These are phyloP conservation scores for Candida koratica DNA, from an alignment of 805 yeast genomes.

Conservation along the genomic window DNA sequence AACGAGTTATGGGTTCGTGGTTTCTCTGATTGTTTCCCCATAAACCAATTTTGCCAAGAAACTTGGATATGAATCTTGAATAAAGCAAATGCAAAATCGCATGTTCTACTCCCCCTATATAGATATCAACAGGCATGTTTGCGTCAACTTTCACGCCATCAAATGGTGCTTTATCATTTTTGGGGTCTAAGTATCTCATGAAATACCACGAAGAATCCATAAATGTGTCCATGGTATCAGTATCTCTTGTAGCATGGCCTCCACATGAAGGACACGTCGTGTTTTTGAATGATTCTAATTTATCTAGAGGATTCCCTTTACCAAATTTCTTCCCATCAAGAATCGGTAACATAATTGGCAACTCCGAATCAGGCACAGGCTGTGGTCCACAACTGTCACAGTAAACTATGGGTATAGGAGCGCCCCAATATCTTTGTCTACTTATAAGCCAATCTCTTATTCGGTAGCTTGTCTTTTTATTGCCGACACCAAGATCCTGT, in stretches of 20 bases:
- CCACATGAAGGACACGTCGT: constrained; percentile 82
- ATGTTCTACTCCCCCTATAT: constrained; percentile 95
- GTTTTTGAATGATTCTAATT: constrained; percentile 63
- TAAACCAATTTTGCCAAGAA: constrained; percentile 58
- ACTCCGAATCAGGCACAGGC: constrained; percentile 82
- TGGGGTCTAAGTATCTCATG: constrained; percentile 76
- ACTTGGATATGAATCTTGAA: constrained; percentile 80
- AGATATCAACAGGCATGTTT: constrained; percentile 80
- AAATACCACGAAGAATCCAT: constrained; percentile 98
- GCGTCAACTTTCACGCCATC: constrained; percentile 15
- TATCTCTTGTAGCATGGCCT: constrained; percentile 62
- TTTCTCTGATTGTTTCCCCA: constrained; percentile 58
- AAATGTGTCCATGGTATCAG: constrained; percentile 98
- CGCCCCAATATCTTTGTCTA: constrained; percentile 97
- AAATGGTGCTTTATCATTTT: constrained; percentile 57
- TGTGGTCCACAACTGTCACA: constrained; percentile 85
- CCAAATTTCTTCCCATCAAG: constrained; percentile 51
- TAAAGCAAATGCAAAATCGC: constrained; percentile 90
- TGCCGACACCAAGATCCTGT: constrained; percentile 39
- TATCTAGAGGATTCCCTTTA: constrained; percentile 62
- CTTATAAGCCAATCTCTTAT: constrained; percentile 93
- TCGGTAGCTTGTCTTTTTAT: constrained; percentile 49
- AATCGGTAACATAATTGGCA: constrained; percentile 79
- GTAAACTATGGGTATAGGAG: constrained; percentile 93
- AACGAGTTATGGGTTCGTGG: constrained; percentile 77